Evolutionary conservation across 2,329 filamentous ascomycete species (phyloP).

Genomic region (Epichloe scottii): DNA sequence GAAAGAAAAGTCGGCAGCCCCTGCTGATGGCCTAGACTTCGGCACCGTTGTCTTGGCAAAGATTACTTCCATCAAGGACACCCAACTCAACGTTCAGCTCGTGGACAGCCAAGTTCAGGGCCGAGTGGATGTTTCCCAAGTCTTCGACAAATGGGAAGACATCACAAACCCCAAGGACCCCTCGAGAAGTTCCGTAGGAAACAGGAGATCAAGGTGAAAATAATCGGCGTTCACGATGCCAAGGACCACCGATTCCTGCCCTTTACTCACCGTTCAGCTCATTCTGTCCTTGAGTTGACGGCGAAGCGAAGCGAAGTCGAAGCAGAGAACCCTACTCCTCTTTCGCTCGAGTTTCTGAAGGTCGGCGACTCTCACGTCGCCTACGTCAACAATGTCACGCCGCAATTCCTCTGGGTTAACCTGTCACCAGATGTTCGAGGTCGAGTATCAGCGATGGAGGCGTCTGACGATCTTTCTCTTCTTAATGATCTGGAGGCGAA

Average conservation of each 20-base stretch:
- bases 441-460: slow-evolving; percentile 67
- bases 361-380: slow-evolving; percentile 61
- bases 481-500: slow-evolving; percentile 63
- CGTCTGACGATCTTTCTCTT: slow-evolving; percentile 74
- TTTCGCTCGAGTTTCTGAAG: slow-evolving; percentile 62
- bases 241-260: slow-evolving; percentile 85
- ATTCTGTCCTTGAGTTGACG: slow-evolving; percentile 78
- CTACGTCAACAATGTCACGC: slow-evolving; percentile 80
- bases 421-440: slow-evolving; percentile 80
- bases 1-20: slow-evolving; percentile 16
- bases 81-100: slow-evolving; percentile 82
- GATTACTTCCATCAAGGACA: slow-evolving; percentile 75
- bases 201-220: slow-evolving; percentile 58
- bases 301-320: slow-evolving; percentile 59
- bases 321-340: slow-evolving; percentile 28
- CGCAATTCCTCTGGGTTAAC: slow-evolving; percentile 79
- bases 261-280: slow-evolving; percentile 71
- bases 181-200: slow-evolving; percentile 59
- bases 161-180: slow-evolving; percentile 69
- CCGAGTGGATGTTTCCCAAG: slow-evolving; percentile 83
- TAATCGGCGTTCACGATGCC: slow-evolving; percentile 81
- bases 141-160: slow-evolving; percentile 80
- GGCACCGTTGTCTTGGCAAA: slow-evolving; percentile 65
- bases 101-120: slow-evolving; percentile 64
- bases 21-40: slow-evolving; percentile 59